phyloP scores from a whole-genome alignment of 768 basidiomycete genomes.

The Tephrocybe sp. region DNA sequence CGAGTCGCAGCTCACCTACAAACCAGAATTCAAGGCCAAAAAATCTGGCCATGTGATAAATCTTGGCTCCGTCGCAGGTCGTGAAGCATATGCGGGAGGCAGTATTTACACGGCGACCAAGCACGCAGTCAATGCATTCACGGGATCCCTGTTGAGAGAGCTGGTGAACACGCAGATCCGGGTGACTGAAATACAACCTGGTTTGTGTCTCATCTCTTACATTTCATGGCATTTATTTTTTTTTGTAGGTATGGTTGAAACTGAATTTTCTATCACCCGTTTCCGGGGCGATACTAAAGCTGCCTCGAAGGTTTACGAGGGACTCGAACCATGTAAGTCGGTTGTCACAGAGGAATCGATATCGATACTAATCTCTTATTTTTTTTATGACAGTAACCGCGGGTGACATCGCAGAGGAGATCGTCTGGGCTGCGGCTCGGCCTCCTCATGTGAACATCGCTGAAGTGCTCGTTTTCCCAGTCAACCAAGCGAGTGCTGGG shows the following conservation, averaged over 20 bases:
- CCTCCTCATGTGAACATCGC: constrained; percentile 93
- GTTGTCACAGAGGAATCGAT: not conserved
- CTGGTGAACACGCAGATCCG: constrained; percentile 91
- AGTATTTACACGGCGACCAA: constrained; percentile 94
- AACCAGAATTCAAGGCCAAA: constrained; percentile 72
- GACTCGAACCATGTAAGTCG: constrained; percentile 79
- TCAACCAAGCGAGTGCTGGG: constrained; percentile 74
- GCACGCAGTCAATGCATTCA: constrained; percentile 85
- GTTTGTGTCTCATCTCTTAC: constrained; percentile 35
- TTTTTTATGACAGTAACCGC: constrained; percentile 56
- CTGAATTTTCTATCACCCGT: constrained; percentile 90
- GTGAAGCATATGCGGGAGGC: constrained; percentile 87
- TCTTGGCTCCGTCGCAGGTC: constrained; percentile 89
- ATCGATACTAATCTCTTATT: not conserved
- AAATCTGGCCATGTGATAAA: constrained; percentile 91
- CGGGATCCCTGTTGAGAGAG: constrained; percentile 77
- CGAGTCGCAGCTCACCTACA: not conserved
- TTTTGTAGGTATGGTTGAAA: constrained; percentile 75
- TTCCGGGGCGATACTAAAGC: constrained; percentile 81
- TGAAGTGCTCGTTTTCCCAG: constrained; percentile 74
- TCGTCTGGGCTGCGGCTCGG: constrained; percentile 93
- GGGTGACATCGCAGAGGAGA: constrained; percentile 94
- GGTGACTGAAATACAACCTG: constrained; percentile 94
- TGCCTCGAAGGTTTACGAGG: constrained; percentile 90
- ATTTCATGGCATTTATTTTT: not conserved